Evolutionary conservation across 805 yeast genomes (phyloP).

Genomic region (Priceomyces fermenticarens): DNA sequence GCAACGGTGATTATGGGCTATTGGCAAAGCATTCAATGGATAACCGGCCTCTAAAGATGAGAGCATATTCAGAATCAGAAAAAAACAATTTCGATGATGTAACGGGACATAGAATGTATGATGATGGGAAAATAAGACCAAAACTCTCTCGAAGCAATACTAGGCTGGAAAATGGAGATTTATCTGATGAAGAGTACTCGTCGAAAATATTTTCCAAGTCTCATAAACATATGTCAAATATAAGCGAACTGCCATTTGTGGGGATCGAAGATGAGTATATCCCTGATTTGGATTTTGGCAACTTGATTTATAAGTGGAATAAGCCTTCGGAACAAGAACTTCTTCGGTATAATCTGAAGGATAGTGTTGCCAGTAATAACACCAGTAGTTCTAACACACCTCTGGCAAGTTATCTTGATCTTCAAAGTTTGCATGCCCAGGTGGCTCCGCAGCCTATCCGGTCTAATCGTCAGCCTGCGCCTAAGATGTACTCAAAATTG

Average conservation of each 20-base stretch:
- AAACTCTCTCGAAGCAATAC: conserved; percentile 19
- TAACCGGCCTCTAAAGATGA: conserved; percentile 24
- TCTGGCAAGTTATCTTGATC: conserved; percentile 37
- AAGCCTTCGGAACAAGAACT: conserved; percentile 14
- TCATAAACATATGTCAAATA: conserved; percentile 17
- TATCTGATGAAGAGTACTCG: neutral
- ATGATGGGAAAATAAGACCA: conserved; percentile 52
- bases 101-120: conserved; percentile 53
- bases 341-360: conserved; percentile 3
- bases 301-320: conserved; percentile 48
- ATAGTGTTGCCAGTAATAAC: conserved; percentile 10
- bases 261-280: conserved; percentile 77
- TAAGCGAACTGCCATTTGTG: conserved; percentile 15
- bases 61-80: conserved; percentile 67
- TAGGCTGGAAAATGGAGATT: conserved; percentile 1
- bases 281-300: conserved; percentile 63
- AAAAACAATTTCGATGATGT: conserved; percentile 54
- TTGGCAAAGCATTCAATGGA: too few species aligned
- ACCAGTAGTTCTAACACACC: conserved; percentile 23
- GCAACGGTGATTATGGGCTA: too few species aligned
- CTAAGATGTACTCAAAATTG: conserved; percentile 17
- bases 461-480: conserved; percentile 5
- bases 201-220: conserved; percentile 30
- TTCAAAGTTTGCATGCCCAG: conserved; percentile 40
- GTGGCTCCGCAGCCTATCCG: conserved; percentile 43